phyloP scores from a whole-genome alignment of 768 basidiomycete genomes.

The Pleurotus giganteus region DNA sequence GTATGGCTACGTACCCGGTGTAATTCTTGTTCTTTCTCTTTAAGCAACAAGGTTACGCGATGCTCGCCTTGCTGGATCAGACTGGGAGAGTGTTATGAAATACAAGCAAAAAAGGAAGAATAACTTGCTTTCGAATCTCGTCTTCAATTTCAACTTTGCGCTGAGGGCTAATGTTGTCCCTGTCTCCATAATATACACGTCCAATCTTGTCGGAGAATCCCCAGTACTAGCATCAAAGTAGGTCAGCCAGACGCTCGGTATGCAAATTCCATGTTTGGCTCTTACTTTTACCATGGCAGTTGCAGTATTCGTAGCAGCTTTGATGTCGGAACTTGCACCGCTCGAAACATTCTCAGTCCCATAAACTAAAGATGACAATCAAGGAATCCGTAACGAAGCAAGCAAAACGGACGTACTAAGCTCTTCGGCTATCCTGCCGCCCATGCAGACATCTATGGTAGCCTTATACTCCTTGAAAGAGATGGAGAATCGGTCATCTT shows the following conservation, averaged over 20 bases:
- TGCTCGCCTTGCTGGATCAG: conserved; percentile 69
- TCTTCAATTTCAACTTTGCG: conserved; percentile 85
- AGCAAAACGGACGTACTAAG: conserved; percentile 54
- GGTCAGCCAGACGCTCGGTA: no score
- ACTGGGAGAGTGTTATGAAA: conserved; percentile 23
- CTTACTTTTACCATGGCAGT: conserved; percentile 86
- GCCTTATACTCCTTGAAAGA: conserved; percentile 75
- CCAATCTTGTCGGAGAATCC: conserved; percentile 78
- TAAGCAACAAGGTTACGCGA: conserved; percentile 64
- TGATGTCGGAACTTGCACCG: conserved; percentile 88
- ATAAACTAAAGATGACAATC: conserved; percentile 55
- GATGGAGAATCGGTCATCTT: conserved; percentile 72
- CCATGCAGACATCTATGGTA: conserved; percentile 88
- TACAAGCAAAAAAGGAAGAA: conserved; percentile 8
- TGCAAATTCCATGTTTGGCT: background rate
- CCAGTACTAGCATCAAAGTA: conserved; percentile 49
- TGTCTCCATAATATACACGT: conserved; percentile 78
- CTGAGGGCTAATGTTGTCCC: conserved; percentile 66
- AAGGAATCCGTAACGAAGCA: conserved; percentile 5
- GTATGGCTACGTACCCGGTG: conserved; percentile 52
- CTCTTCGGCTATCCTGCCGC: conserved; percentile 94
- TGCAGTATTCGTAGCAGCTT: conserved; percentile 76
- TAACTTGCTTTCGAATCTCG: conserved; percentile 76
- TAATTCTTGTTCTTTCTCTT: conserved; percentile 68
- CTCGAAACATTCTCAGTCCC: conserved; percentile 87